Conservation (phyloP, 371 early-diverging fungal species). For the Mucor saturninus region DNA sequence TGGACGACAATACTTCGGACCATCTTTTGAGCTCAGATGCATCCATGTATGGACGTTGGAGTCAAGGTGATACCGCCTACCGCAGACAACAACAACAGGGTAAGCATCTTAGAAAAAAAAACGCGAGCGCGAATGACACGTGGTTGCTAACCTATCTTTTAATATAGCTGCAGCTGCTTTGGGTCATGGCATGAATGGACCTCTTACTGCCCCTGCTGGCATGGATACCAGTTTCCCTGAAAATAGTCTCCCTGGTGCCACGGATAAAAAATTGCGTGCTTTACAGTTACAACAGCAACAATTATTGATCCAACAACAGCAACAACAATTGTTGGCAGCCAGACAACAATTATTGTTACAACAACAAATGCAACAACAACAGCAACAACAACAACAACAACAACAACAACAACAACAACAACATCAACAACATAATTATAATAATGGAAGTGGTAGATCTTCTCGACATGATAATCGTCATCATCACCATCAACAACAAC, state of each 20-base stretch:
- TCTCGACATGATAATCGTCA: conserved; percentile 25
- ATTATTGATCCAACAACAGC: conserved; percentile 57
- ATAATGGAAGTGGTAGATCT: neutral
- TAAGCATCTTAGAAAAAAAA: neutral
- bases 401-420: conserved; percentile 28
- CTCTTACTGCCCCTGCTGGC: conserved; percentile 42
- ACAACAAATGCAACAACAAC: conserved; percentile 57
- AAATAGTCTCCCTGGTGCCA: conserved; percentile 21
- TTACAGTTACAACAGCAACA: conserved; percentile 62
- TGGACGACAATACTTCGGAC: conserved; percentile 14
- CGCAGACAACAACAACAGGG: conserved; percentile 33
- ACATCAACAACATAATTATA: conserved; percentile 20
- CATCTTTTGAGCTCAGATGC: conserved; percentile 13
- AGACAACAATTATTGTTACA: conserved; percentile 57
- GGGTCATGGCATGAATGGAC: conserved; percentile 33
- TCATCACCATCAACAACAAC: conserved; percentile 49
- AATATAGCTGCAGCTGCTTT: conserved; percentile 31
- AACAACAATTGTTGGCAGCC: conserved; percentile 56
- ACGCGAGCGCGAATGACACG: too few relatives aligned
- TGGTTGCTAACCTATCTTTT: too few relatives aligned
- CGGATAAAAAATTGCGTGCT: conserved; percentile 58
- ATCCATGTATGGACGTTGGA: conserved; percentile 31
- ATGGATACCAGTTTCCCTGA: conserved; percentile 33
- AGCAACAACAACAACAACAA: conserved; percentile 32
- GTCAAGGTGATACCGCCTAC: conserved; percentile 32